phyloP scores from a whole-genome alignment of 345 rosid genomes.

The Orychophragmus violaceus region DNA sequence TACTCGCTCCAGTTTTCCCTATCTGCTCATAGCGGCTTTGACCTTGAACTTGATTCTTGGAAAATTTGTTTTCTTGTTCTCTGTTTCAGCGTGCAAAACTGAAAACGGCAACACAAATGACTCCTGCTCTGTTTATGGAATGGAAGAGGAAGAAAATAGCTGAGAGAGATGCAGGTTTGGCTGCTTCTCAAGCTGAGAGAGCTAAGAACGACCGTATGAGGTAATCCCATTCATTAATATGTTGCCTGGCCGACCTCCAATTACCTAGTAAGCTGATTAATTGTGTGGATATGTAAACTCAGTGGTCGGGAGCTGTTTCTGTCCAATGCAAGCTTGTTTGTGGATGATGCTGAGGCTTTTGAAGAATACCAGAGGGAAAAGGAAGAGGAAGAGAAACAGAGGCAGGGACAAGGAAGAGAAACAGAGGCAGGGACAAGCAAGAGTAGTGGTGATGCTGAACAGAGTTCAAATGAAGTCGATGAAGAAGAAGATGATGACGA shows the following conservation, averaged over 20 bases:
- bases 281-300: conserved; percentile 26
- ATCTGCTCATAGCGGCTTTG: background rate
- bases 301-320: conserved; percentile 98
- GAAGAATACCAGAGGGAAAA: conserved; percentile 80
- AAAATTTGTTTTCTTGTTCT: background rate
- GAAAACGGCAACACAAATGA: conserved; percentile 70
- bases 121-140: conserved; percentile 75
- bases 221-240: conserved; percentile 30
- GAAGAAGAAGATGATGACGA: conserved; percentile 10
- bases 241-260: background rate
- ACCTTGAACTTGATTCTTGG: background rate
- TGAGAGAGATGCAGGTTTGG: conserved; percentile 80
- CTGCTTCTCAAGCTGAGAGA: conserved; percentile 79
- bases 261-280: conserved; percentile 8
- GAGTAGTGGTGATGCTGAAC: conserved; percentile 21
- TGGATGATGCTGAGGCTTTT: conserved; percentile 92
- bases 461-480: conserved; percentile 2
- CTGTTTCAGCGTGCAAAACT: conserved; percentile 66
- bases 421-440: conserved; percentile 34
- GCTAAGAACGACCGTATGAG: conserved; percentile 99
- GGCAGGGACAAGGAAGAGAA: conserved; percentile 33
- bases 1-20: background rate
- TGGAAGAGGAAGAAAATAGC: conserved; percentile 86
- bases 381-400: conserved; percentile 46
- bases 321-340: conserved; percentile 80